Percentiles rank a stretch among this genome's conserved stretches.
Conservation (phyloP, 2,329 filamentous ascomycete species). For the Ceratocystis harringtonii region DNA sequence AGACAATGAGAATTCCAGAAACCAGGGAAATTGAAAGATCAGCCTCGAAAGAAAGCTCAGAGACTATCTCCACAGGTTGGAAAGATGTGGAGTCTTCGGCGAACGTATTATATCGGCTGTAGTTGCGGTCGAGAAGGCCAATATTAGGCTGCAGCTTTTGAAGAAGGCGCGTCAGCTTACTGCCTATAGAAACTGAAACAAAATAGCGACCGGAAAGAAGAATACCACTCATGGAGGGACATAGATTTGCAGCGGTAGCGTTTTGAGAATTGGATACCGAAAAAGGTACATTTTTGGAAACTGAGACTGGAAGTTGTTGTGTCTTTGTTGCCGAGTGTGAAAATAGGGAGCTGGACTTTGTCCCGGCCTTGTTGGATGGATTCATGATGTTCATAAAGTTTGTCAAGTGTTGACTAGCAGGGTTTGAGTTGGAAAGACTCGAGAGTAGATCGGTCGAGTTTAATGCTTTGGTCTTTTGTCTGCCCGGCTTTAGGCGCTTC, state of each 20-base stretch:
- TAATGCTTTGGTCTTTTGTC: neutral
- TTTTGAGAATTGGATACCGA: neutral
- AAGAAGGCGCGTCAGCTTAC: conserved; percentile 7
- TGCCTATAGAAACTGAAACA: conserved; percentile 11
- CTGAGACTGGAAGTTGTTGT: neutral
- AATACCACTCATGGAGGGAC: neutral
- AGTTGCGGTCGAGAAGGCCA: conserved; percentile 9
- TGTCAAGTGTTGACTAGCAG: conserved; percentile 20
- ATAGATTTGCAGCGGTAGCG: neutral
- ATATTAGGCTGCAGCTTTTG: conserved; percentile 11
- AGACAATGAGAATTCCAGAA: conserved; percentile 53
- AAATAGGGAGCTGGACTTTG: neutral
- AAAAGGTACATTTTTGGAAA: neutral
- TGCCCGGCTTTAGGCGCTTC: neutral
- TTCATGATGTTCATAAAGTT: conserved; percentile 19
- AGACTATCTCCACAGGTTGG: conserved; percentile 18
- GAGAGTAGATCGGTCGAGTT: neutral
- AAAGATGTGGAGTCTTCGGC: neutral
- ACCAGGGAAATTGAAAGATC: conserved; percentile 41
- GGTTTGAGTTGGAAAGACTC: conserved; percentile 11
- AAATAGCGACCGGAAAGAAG: conserved; percentile 7
- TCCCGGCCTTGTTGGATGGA: conserved; percentile 13
- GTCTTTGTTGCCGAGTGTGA: neutral
- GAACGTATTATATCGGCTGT: neutral
- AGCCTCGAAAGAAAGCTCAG: conserved; percentile 40